phyloP scores from a whole-genome alignment of 1,284 basidiomycete species.

The Paramarasmius palmivorus region DNA sequence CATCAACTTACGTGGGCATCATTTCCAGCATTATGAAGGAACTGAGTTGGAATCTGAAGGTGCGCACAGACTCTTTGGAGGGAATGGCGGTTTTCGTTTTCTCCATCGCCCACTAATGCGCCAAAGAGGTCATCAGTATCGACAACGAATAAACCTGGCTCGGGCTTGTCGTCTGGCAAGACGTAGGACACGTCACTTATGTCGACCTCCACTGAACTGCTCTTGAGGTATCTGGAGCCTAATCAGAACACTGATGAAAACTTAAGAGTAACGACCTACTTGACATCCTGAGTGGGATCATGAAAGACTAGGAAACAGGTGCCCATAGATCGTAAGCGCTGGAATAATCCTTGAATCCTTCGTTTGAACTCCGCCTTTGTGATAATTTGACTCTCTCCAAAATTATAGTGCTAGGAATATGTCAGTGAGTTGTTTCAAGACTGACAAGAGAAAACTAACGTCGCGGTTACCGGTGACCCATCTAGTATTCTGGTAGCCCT shows the following conservation, averaged over 20 bases:
- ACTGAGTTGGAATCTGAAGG: constrained; percentile 54
- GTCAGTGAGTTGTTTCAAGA: background rate
- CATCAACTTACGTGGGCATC: constrained; percentile 67
- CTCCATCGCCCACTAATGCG: constrained; percentile 62
- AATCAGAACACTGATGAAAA: background rate
- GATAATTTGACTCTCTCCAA: constrained; percentile 60
- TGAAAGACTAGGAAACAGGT: constrained; percentile 83
- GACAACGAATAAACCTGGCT: constrained; percentile 59
- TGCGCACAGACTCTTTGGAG: constrained; percentile 62
- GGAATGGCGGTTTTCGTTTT: constrained; percentile 48
- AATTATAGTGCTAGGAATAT: constrained; percentile 55
- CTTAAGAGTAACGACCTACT: constrained; percentile 38
- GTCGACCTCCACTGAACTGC: constrained; percentile 47
- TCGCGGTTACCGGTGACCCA: constrained; percentile 65
- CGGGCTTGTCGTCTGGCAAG: constrained; percentile 55
- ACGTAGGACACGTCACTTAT: constrained; percentile 52
- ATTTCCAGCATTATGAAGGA: constrained; percentile 83
- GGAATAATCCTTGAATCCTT: constrained; percentile 52
- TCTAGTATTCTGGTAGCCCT: constrained; percentile 53
- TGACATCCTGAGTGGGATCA: constrained; percentile 72
- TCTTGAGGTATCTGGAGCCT: constrained; percentile 50
- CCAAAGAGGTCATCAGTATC: constrained; percentile 76
- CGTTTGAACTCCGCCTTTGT: constrained; percentile 51
- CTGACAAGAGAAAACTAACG: constrained; percentile 36
- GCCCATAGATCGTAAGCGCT: constrained; percentile 40